Evolutionary conservation across 1,284 basidiomycete genomes (phyloP).

Genomic region (Neolentinus lepideus): DNA sequence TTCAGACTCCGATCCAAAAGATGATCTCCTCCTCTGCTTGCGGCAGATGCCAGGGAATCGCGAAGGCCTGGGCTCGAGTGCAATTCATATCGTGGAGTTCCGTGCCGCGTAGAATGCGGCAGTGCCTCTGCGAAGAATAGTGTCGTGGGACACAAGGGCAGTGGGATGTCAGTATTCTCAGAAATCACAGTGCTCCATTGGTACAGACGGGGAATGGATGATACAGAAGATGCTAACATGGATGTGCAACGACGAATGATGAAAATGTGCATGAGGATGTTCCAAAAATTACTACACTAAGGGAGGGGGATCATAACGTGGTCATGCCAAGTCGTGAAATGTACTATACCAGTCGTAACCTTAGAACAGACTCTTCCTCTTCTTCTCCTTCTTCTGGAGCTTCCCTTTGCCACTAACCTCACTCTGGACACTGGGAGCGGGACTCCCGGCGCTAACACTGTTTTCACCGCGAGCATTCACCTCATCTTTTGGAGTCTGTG

Average conservation of each 20-base stretch:
- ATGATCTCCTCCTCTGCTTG: background rate
- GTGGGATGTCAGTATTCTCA: background rate
- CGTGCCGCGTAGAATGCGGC: background rate
- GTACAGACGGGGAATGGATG: background rate
- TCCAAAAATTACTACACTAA: conserved; percentile 1
- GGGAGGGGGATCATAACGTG: background rate
- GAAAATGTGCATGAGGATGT: background rate
- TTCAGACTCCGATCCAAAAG: background rate
- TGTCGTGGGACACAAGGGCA: background rate
- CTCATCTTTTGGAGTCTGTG: conserved; percentile 16
- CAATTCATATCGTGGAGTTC: background rate
- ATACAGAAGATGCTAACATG: conserved; percentile 2
- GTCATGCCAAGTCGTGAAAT: background rate
- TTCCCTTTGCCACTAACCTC: conserved; percentile 37
- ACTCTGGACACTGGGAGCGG: conserved; percentile 37
- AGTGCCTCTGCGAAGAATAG: background rate
- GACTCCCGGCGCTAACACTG: conserved; percentile 36
- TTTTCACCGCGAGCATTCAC: conserved; percentile 21
- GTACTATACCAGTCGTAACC: conserved; percentile 13
- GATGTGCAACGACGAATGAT: background rate
- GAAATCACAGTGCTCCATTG: background rate
- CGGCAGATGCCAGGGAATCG: background rate
- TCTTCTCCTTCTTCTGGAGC: conserved; percentile 32
- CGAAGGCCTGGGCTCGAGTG: background rate
- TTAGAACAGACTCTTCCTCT: conserved; percentile 29